phyloP scores from a whole-genome alignment of 2,329 filamentous ascomycete genomes.

The Didymella sp. region DNA sequence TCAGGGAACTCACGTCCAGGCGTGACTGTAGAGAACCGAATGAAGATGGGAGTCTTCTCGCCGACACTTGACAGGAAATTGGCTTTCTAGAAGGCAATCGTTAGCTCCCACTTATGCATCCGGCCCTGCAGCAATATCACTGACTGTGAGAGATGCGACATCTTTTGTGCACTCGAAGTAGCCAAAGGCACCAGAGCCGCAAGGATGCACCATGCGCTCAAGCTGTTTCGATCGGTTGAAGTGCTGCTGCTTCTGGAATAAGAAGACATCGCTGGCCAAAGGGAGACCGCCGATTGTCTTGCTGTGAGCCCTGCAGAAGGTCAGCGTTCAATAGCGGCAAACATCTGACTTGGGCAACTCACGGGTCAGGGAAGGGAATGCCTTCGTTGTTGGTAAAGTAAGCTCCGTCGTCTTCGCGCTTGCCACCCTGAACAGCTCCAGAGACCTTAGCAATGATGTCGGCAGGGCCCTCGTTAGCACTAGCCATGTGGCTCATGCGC shows the following conservation, averaged over 20 bases:
- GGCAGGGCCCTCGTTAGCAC: slow-evolving; percentile 60
- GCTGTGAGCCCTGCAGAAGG: slow-evolving; percentile 51
- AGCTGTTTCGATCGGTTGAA: slow-evolving; percentile 65
- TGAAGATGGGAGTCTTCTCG: slow-evolving; percentile 54
- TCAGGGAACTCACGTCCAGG: slow-evolving; percentile 55
- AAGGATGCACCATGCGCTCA: slow-evolving; percentile 53
- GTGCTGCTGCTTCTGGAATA: slow-evolving; percentile 63
- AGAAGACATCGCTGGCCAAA: slow-evolving; percentile 58
- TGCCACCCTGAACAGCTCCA: slow-evolving; percentile 55
- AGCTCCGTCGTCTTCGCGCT: slow-evolving; percentile 57
- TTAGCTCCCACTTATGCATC: not conserved
- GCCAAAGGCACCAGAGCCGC: slow-evolving; percentile 55
- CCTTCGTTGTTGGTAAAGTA: slow-evolving; percentile 65
- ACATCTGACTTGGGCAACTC: slow-evolving; percentile 6
- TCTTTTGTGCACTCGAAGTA: slow-evolving; percentile 56
- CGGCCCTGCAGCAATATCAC: not conserved
- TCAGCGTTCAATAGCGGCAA: slow-evolving; percentile 1
- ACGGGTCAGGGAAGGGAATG: slow-evolving; percentile 59
- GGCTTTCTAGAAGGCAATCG: slow-evolving; percentile 42
- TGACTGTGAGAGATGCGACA: slow-evolving; percentile 43
- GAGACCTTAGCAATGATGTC: slow-evolving; percentile 61
- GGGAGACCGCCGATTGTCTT: slow-evolving; percentile 62
- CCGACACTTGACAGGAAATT: slow-evolving; percentile 52
- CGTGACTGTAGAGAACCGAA: slow-evolving; percentile 56
- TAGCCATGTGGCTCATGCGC: slow-evolving; percentile 50